Evolutionary conservation across 345 rosid species (phyloP).

Genomic region (Arabis hirsuta): DNA sequence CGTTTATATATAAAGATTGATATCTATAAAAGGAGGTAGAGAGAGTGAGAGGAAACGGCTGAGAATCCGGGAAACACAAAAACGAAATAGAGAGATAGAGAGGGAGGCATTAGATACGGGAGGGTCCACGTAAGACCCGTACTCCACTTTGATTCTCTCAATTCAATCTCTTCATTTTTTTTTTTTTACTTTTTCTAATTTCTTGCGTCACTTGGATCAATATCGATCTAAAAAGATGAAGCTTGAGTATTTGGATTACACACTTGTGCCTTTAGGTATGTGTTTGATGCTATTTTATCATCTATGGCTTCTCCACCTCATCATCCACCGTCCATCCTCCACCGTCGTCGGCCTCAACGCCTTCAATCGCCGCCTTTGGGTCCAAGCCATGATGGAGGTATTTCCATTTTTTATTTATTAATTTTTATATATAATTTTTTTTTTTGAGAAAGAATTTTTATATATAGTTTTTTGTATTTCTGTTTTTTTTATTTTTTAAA

Average conservation of each 20-base stretch:
- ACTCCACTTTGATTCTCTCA: constrained; percentile 38
- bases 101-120: constrained; percentile 28
- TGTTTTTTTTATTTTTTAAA: too few species aligned
- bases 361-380: constrained; percentile 88
- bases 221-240: constrained; percentile 46
- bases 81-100: constrained; percentile 6
- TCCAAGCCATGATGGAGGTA: constrained; percentile 94
- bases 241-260: constrained; percentile 57
- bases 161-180: neutral
- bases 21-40: constrained; percentile 41
- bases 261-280: constrained; percentile 68
- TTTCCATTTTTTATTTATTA: neutral
- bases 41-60: constrained; percentile 12
- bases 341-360: constrained; percentile 81
- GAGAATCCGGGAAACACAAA: constrained; percentile 24
- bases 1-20: constrained; percentile 27
- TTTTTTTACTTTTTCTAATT: neutral
- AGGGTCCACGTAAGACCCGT: constrained; percentile 49
- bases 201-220: neutral
- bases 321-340: constrained; percentile 62
- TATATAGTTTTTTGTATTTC: neutral
- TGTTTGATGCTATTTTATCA: constrained; percentile 62
- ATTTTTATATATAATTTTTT: neutral
- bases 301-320: constrained; percentile 68
- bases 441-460: too few species aligned